A percentile compares a stretch with the other conserved stretches of the same genome.
Evolutionary conservation across 2,329 filamentous ascomycete genomes (phyloP).

Genomic region (Hymenoscyphus repandus): DNA sequence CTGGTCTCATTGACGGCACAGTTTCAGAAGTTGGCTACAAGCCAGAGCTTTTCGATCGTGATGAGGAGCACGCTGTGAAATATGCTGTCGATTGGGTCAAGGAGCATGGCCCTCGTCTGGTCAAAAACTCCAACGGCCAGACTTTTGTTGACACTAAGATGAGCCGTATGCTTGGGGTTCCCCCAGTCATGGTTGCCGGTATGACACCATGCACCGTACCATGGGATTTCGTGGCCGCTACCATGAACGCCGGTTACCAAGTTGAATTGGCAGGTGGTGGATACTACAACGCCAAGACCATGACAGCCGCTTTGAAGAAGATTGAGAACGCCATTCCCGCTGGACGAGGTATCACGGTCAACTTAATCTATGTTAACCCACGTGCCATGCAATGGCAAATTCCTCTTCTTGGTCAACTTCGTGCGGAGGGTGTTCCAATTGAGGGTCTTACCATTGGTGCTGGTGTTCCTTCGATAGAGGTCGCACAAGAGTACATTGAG

Average conservation of each 20-base stretch:
- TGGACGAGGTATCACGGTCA: slow-evolving; percentile 82
- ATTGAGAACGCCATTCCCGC: slow-evolving; percentile 80
- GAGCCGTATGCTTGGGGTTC: slow-evolving; percentile 77
- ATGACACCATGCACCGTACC: slow-evolving; percentile 90
- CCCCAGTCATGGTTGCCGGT: slow-evolving; percentile 84
- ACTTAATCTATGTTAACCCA: slow-evolving; percentile 87
- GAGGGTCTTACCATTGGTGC: slow-evolving; percentile 90
- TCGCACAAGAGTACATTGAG: slow-evolving; percentile 89
- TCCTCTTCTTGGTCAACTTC: slow-evolving; percentile 71
- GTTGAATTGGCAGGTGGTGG: slow-evolving; percentile 87
- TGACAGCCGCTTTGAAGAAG: slow-evolving; percentile 78
- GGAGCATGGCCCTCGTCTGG: slow-evolving; percentile 86
- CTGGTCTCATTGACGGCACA: slow-evolving; percentile 86
- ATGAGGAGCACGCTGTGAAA: slow-evolving; percentile 89
- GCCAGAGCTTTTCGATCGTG: slow-evolving; percentile 93
- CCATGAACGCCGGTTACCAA: slow-evolving; percentile 93
- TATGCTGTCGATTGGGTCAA: slow-evolving; percentile 98
- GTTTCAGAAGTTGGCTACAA: slow-evolving; percentile 94
- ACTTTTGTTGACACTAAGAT: slow-evolving; percentile 97
- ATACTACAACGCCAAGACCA: slow-evolving; percentile 76
- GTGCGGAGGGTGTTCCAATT: slow-evolving; percentile 81
- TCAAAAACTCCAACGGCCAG: slow-evolving; percentile 82
- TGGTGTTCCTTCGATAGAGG: slow-evolving; percentile 88
- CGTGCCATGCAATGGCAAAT: slow-evolving; percentile 91
- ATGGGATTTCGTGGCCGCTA: slow-evolving; percentile 87